A percentile compares a stretch with the other conserved stretches of the same genome.
Conservation (phyloP, 192 early-diverging fungal genomes). For the Coemansia sp. region DNA sequence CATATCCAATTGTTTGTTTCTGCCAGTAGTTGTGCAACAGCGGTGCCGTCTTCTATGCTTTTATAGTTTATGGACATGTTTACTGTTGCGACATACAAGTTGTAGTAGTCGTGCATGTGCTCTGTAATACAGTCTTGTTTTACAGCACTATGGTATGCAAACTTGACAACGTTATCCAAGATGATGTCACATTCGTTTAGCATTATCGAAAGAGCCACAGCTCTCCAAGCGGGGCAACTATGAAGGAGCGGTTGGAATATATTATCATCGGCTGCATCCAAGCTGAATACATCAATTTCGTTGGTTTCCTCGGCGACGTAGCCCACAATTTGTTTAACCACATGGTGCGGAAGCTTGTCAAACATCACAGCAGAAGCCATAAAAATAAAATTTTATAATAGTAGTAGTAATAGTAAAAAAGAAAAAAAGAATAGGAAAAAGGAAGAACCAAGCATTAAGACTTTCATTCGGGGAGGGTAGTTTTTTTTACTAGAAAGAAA, state of each 20-base stretch:
- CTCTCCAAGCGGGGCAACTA: background rate
- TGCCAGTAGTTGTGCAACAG: background rate
- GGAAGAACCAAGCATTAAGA: too few species aligned
- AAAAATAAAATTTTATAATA: background rate
- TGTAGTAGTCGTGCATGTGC: background rate
- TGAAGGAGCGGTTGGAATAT: background rate
- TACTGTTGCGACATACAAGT: background rate
- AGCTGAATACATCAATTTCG: background rate
- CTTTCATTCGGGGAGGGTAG: too few species aligned
- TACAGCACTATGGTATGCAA: background rate
- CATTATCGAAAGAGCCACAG: background rate
- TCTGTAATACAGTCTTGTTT: too few species aligned
- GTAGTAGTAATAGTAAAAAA: background rate
- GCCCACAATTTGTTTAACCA: background rate
- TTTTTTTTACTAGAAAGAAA: too few species aligned
- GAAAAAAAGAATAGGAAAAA: background rate
- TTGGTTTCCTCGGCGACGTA: background rate
- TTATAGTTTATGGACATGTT: background rate
- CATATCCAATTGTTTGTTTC: background rate
- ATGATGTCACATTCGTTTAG: background rate
- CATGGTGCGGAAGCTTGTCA: background rate
- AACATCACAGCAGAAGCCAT: background rate
- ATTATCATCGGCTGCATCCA: background rate
- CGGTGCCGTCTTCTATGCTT: background rate
- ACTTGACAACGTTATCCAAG: background rate